A percentile compares a stretch with the other conserved stretches of the same genome.
Conservation (phyloP, 306 rosid genomes). For the Quillaja saponaria region DNA sequence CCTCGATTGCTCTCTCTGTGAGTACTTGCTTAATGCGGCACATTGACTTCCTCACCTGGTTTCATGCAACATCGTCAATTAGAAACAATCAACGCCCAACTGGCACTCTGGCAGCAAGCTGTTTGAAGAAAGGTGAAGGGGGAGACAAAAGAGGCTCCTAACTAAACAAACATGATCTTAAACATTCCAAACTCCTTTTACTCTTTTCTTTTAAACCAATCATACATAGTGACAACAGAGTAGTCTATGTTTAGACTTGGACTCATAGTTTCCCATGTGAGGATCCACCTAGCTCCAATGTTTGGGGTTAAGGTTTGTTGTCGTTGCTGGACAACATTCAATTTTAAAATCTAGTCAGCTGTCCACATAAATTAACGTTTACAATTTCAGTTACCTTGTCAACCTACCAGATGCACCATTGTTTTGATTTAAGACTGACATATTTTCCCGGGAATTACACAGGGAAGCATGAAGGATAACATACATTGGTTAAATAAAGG, state of each 20-base stretch:
- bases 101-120: too few species aligned
- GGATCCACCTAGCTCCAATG: too few species aligned
- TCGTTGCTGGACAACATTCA: too few species aligned
- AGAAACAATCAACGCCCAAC: slow-evolving; percentile 4
- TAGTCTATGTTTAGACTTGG: not conserved
- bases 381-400: too few species aligned
- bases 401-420: too few species aligned
- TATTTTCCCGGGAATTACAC: too few species aligned
- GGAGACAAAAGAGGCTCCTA: not conserved
- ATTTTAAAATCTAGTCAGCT: too few species aligned
- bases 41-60: slow-evolving; percentile 96
- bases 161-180: not conserved
- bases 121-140: not conserved
- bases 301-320: too few species aligned
- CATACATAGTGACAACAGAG: not conserved
- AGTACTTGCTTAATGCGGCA: slow-evolving; percentile 96
- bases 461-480: too few species aligned
- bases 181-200: slow-evolving; percentile 7
- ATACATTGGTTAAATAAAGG: too few species aligned
- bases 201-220: not conserved
- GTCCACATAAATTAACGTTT: too few species aligned
- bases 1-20: slow-evolving; percentile 90
- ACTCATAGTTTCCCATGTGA: not conserved
- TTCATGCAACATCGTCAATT: slow-evolving; percentile 26
- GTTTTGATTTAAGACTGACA: too few species aligned